phyloP scores from a whole-genome alignment of 2,329 filamentous ascomycete genomes.

The Hirsutella thompsonii region DNA sequence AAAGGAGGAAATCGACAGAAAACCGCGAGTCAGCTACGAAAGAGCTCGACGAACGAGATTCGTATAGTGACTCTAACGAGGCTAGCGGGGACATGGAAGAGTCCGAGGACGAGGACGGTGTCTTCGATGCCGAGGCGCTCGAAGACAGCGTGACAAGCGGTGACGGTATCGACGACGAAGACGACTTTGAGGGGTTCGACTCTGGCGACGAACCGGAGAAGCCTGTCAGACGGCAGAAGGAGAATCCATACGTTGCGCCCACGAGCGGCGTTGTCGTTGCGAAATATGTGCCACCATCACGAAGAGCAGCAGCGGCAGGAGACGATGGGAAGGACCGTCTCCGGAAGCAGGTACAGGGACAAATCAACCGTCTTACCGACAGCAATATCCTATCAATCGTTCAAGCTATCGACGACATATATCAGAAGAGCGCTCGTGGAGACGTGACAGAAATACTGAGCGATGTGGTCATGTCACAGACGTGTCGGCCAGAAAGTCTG shows the following conservation, averaged over 20 bases:
- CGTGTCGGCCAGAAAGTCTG: conserved; percentile 65
- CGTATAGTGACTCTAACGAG: neutral
- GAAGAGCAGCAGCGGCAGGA: conserved; percentile 52
- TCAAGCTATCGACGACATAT: conserved; percentile 69
- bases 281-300: conserved; percentile 85
- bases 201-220: conserved; percentile 15
- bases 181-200: conserved; percentile 27
- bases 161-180: conserved; percentile 13
- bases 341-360: conserved; percentile 70
- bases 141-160: neutral
- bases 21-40: conserved; percentile 1
- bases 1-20: conserved; percentile 24
- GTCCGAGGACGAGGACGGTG: conserved; percentile 8
- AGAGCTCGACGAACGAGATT: neutral
- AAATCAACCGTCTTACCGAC: conserved; percentile 87
- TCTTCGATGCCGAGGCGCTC: neutral
- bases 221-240: conserved; percentile 39
- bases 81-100: conserved; percentile 9
- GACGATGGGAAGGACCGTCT: conserved; percentile 56
- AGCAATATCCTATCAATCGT: conserved; percentile 79
- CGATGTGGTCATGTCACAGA: conserved; percentile 63
- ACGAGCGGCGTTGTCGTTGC: conserved; percentile 28
- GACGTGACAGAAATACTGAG: conserved; percentile 74
- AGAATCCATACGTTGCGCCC: conserved; percentile 86
- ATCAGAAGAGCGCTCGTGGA: conserved; percentile 73